These are phyloP conservation scores for Arachnomyces sp. DNA, from an alignment of 2,329 filamentous ascomycete species.

Conservation along the genomic window DNA sequence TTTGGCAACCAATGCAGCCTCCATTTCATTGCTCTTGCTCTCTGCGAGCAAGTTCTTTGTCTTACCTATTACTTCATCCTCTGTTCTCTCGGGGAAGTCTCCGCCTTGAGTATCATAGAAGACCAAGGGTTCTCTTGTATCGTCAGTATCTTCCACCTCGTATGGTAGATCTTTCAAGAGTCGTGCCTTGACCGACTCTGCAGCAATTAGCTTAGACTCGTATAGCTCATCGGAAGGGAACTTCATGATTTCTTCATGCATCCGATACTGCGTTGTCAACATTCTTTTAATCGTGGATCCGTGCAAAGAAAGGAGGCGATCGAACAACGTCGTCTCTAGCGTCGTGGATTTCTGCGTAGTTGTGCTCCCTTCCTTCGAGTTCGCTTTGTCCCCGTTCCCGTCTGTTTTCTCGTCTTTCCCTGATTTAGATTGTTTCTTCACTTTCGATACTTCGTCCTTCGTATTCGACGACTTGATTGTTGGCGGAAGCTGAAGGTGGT, in stretches of 20 bases:
- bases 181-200: slow-evolving; percentile 66
- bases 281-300: slow-evolving; percentile 81
- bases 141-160: slow-evolving; percentile 68
- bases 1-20: slow-evolving; percentile 69
- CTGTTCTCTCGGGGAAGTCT: slow-evolving; percentile 75
- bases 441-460: slow-evolving; percentile 26
- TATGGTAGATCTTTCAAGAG: slow-evolving; percentile 73
- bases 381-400: slow-evolving; percentile 24
- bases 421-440: slow-evolving; percentile 42
- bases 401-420: slow-evolving; percentile 25
- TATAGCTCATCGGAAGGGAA: slow-evolving; percentile 90
- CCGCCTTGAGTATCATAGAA: slow-evolving; percentile 97
- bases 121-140: slow-evolving; percentile 78
- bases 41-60: slow-evolving; percentile 54
- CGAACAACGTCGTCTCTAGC: slow-evolving; percentile 87
- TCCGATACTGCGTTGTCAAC: slow-evolving; percentile 95
- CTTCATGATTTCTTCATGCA: slow-evolving; percentile 93
- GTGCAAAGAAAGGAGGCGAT: slow-evolving; percentile 74
- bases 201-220: slow-evolving; percentile 71
- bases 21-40: slow-evolving; percentile 88
- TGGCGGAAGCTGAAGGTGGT: slow-evolving; percentile 88
- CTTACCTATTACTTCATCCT: slow-evolving; percentile 58
- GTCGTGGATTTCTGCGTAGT: slow-evolving; percentile 45
- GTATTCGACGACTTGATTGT: slow-evolving; percentile 72
- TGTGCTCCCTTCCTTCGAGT: slow-evolving; percentile 19